A percentile compares a stretch with the other conserved stretches of the same genome.
phyloP scores from a whole-genome alignment of 202 grass and related monocot species.

The Zizania palustris region DNA sequence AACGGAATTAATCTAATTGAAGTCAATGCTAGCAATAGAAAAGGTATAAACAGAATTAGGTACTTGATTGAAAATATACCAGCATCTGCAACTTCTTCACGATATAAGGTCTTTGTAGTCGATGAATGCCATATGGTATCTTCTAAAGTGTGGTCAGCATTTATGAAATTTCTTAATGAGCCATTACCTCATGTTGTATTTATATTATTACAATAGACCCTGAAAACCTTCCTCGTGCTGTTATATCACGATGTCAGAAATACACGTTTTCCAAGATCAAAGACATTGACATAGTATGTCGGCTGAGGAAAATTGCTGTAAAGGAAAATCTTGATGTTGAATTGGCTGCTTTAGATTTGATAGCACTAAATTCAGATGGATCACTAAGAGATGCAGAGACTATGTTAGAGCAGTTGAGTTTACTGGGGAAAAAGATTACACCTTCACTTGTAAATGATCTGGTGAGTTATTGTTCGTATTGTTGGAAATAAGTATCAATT shows the following conservation, averaged over 20 bases:
- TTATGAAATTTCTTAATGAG: slow-evolving; percentile 93
- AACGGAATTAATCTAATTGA: slow-evolving; percentile 76
- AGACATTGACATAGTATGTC: slow-evolving; percentile 51
- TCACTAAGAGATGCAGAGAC: no score
- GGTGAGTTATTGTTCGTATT: slow-evolving; percentile 53
- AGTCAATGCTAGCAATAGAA: slow-evolving; percentile 91
- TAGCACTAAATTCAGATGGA: no score
- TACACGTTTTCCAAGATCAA: slow-evolving; percentile 71
- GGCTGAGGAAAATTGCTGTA: slow-evolving; percentile 74
- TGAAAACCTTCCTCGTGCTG: slow-evolving; percentile 78
- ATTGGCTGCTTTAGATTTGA: slow-evolving; percentile 65
- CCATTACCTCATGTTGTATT: slow-evolving; percentile 81
- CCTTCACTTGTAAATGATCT: slow-evolving; percentile 91
- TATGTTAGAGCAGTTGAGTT: slow-evolving; percentile 90
- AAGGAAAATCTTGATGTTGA: slow-evolving; percentile 87
- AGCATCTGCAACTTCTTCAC: slow-evolving; percentile 61
- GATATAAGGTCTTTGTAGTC: slow-evolving; percentile 81
- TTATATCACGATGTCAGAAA: slow-evolving; percentile 86
- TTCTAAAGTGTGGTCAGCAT: slow-evolving; percentile 83
- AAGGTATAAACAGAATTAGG: slow-evolving; percentile 75
- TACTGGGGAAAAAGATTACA: slow-evolving; percentile 94
- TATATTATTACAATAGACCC: slow-evolving; percentile 87
- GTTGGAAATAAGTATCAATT: slow-evolving; percentile 8
- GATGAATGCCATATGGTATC: slow-evolving; percentile 98
- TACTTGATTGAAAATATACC: slow-evolving; percentile 82